Evolutionary conservation across 176 grass and related monocot species (phyloP).

Genomic region (Coix lacrymajobi): DNA sequence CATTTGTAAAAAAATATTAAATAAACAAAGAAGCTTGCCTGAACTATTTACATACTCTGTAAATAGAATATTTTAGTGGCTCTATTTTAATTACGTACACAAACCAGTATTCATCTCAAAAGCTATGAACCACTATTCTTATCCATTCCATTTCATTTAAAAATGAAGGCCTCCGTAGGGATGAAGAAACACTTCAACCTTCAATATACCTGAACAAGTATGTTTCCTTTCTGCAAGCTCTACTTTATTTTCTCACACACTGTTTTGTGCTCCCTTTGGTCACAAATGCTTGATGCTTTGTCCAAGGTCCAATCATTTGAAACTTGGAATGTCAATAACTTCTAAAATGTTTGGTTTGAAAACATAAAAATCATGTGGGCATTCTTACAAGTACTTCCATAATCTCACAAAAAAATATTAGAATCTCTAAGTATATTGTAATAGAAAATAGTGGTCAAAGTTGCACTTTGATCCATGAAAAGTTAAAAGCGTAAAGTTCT

Average conservation of each 20-base stretch:
- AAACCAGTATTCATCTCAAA: background rate
- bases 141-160: slow-evolving; percentile 37
- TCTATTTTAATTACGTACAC: slow-evolving; percentile 2
- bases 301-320: background rate
- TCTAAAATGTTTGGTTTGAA: background rate
- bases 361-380: background rate
- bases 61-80: background rate
- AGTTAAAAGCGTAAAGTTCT: background rate
- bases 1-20: background rate
- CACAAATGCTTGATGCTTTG: background rate
- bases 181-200: slow-evolving; percentile 94
- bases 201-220: slow-evolving; percentile 97
- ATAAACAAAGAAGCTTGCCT: background rate
- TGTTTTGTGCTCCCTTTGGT: background rate
- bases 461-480: background rate
- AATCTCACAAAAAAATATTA: background rate
- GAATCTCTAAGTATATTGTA: background rate
- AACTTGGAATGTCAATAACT: background rate
- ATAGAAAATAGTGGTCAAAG: background rate
- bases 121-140: slow-evolving; percentile 20
- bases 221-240: slow-evolving; percentile 29
- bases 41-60: background rate
- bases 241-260: background rate
- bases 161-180: slow-evolving; percentile 79
- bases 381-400: background rate